Conservation (phyloP, 805 yeast genomes). For the Candida easanensis region DNA sequence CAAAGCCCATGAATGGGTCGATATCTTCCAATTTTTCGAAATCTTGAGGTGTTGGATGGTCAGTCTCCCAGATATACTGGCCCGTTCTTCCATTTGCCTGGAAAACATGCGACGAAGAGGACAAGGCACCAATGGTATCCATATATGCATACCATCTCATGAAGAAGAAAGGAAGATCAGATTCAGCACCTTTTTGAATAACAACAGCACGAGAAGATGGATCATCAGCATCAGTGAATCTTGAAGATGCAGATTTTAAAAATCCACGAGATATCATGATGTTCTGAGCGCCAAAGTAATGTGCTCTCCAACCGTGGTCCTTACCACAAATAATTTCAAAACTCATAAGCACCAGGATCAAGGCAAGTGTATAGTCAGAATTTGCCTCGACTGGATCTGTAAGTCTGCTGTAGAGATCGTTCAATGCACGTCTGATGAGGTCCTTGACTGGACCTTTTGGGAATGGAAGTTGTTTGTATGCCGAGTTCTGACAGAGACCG, state of each 20-base stretch:
- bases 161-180: slow-evolving; percentile 44
- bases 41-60: slow-evolving; percentile 12
- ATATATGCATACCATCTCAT: slow-evolving; percentile 68
- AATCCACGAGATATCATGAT: slow-evolving; percentile 53
- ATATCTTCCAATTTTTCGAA: slow-evolving; percentile 39
- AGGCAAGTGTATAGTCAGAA: slow-evolving; percentile 64
- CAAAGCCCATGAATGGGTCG: slow-evolving; percentile 66
- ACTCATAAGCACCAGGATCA: slow-evolving; percentile 56
- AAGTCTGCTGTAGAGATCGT: slow-evolving; percentile 50
- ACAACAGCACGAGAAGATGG: slow-evolving; percentile 6
- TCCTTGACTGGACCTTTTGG: slow-evolving; percentile 44
- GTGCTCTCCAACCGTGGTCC: slow-evolving; percentile 56
- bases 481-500: slow-evolving; percentile 39
- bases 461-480: slow-evolving; percentile 19
- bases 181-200: slow-evolving; percentile 18
- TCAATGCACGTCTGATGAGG: slow-evolving; percentile 53
- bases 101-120: slow-evolving; percentile 40
- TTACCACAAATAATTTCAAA: slow-evolving; percentile 47
- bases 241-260: slow-evolving; percentile 28
- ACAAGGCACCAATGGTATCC: slow-evolving; percentile 60
- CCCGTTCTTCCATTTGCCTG: slow-evolving; percentile 31
- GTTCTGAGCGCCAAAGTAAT: slow-evolving; percentile 64
- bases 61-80: slow-evolving; percentile 22
- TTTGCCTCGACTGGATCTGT: slow-evolving; percentile 51
- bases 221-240: neutral